A percentile compares a stretch with the other conserved stretches of the same genome.
Conservation (phyloP, 2,329 filamentous ascomycete species). For the Camptophora hylomeconis region DNA sequence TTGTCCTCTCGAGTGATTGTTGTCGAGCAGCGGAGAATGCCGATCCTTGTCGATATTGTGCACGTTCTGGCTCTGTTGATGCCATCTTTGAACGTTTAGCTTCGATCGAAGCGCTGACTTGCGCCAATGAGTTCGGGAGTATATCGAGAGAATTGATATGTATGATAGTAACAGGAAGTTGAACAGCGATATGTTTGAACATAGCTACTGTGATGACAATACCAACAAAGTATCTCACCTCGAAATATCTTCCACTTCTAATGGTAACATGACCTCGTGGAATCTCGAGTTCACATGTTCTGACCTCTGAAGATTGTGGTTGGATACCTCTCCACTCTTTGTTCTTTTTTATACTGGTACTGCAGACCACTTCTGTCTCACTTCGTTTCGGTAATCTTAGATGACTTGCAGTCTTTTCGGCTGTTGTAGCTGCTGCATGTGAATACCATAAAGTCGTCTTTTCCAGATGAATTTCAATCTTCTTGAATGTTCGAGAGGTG, state of each 20-base stretch:
- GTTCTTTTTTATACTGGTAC: constrained; percentile 30
- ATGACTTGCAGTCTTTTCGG: constrained; percentile 36
- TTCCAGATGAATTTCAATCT: constrained; percentile 39
- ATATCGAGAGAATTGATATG: constrained; percentile 46
- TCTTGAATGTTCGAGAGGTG: constrained; percentile 33
- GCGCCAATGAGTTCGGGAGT: constrained; percentile 36
- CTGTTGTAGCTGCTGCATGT: constrained; percentile 34
- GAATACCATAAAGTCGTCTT: constrained; percentile 18
- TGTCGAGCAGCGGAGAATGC: constrained; percentile 40
- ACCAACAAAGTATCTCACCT: constrained; percentile 43
- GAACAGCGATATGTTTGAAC: constrained; percentile 38
- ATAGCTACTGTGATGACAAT: constrained; percentile 33
- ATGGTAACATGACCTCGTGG: constrained; percentile 12
- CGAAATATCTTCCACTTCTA: constrained; percentile 38
- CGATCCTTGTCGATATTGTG: constrained; percentile 30
- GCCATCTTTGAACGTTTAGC: constrained; percentile 29
- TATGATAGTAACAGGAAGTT: constrained; percentile 42
- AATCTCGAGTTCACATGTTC: constrained; percentile 4
- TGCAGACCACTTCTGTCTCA: constrained; percentile 34
- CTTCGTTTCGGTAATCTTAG: constrained; percentile 41
- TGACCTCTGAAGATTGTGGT: constrained; percentile 12
- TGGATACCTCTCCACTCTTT: constrained; percentile 34
- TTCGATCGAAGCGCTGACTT: constrained; percentile 42
- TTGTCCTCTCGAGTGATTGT: constrained; percentile 34
- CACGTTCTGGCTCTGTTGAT: constrained; percentile 15